Base-by-base conservation (phyloP, 2,329 filamentous ascomycete genomes). In the Paraphoma chrysanthemicola region DNA sequence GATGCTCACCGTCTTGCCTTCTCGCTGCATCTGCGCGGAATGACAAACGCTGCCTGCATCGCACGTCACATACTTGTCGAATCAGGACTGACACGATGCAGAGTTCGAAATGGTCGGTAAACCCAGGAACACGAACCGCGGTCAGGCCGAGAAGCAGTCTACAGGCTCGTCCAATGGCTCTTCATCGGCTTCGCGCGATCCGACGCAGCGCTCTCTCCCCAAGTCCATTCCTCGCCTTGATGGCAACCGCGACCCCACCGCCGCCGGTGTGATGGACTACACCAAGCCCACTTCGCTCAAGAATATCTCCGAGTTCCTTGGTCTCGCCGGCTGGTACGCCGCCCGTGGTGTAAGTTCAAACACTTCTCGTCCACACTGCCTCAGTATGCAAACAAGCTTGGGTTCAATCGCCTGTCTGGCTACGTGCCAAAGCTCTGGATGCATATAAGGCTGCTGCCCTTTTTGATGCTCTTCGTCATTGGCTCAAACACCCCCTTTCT, bases 321-420 rank as follows among this genome's bases (percentile, higher is more conserved):
- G 74, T 44, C 57, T 75, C 12, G 56, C 48, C 31, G 75, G 74
- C 18, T 77, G 72, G 73, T 74, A 70, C 44, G 48, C 60, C 33
- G 72, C 73, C 56, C 74, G 73, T 56, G 75, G 75, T 57, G 74
- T 77, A 75, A 72, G 72, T 73, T 56, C 59, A 69, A 64, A 50
- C 52, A 51, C 33, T 46, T 48, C 48, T 16, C 8, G 16, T 42
- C 41, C 17, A 29, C 54, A 45, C 38, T 41, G 48, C 42, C 38
- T n/a, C 31, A 16, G 16, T 36, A 54, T 59, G 53, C 53, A 50
- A 56, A 50, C 45, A 53, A 33, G 42, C 30, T 50, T 49, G 30
- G n/a, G 44, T 30, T 33, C 42, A 39, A 23, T 44, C 43, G 18
- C 36, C 46, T 18, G 18, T 39, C 43, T 33, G 39, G 51, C 47